A percentile compares a stretch with the other conserved stretches of the same genome.
These are phyloP conservation scores for Rosa chinensis DNA, from an alignment of 306 rosid species.

Conservation along the genomic window DNA sequence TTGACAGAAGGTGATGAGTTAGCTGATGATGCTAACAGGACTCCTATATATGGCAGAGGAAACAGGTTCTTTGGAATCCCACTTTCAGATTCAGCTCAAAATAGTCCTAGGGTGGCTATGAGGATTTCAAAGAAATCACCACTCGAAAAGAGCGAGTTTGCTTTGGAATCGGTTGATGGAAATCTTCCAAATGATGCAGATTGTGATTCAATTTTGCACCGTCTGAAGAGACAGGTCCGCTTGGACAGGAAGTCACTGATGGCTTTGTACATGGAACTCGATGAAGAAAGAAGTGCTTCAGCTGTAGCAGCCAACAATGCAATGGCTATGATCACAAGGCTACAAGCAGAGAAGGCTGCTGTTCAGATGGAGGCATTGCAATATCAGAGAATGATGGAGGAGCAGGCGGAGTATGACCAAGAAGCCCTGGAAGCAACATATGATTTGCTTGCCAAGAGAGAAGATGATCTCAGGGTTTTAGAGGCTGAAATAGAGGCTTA, in stretches of 20 bases:
- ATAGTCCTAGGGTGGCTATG: constrained; percentile 59
- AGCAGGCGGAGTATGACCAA: constrained; percentile 91
- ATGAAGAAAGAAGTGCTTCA: constrained; percentile 94
- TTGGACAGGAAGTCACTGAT: constrained; percentile 77
- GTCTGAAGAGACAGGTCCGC: constrained; percentile 64
- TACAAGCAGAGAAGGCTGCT: constrained; percentile 90
- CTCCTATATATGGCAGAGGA: constrained; percentile 50
- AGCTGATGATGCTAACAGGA: constrained; percentile 46
- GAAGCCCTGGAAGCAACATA: constrained; percentile 73
- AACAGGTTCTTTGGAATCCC: constrained; percentile 78
- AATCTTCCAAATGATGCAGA: constrained; percentile 40
- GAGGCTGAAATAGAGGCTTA: constrained; percentile 66
- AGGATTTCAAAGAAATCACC: constrained; percentile 52
- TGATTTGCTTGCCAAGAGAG: constrained; percentile 67
- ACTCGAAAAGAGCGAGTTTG: constrained; percentile 47
- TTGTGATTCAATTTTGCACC: constrained; percentile 44
- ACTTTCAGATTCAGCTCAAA: constrained; percentile 63
- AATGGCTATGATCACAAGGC: constrained; percentile 98
- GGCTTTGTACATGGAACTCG: constrained; percentile 88
- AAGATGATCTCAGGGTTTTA: constrained; percentile 59
- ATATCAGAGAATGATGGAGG: constrained; percentile 98
- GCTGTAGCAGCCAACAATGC: constrained; percentile 95
- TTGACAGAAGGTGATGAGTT: constrained; percentile 50
- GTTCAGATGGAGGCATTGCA: constrained; percentile 97
- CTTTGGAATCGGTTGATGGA: constrained; percentile 46